Base-by-base conservation (phyloP, 164 flowering plant species). In the Cinnamomum micranthum region DNA sequence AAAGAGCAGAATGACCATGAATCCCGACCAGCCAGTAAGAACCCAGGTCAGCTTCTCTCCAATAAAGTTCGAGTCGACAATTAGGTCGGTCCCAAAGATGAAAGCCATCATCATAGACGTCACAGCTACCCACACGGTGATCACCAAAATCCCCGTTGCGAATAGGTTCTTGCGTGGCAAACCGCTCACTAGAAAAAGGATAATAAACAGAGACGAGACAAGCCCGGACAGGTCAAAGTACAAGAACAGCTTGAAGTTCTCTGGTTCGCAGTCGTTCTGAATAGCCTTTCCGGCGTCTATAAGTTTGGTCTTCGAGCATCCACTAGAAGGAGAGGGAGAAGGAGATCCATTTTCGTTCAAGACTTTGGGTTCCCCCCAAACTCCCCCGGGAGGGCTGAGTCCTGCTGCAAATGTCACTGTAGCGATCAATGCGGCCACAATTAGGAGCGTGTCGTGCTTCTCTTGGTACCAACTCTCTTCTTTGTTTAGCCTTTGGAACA, bases 181-280 rank as follows among this genome's bases (percentile, higher is more conserved):
- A 11, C 83, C 83, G 55, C 81, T 75, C 4, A 82, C 73, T 1
- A 82, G 67, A 15, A 80, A 60, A 41, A 82, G 22, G 22, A 80
- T 82, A 47, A 76, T 76, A 75, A 75, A 77, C 1, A 80, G 77
- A 28, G 85, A 78, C 7, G 81, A 69, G 9, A 81, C 51, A 52
- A 83, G 79, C 0, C 71, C 78, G 2, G 71, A 17, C 2, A 81
- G 65, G 69, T 83, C 80, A 41, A 14, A 64, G 20, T 19, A 50
- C 28, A 76, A 19, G 69, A 75, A 78, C 2, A 33, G 2, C 20
- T 27, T 58, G 50, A 28, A 58, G 52, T 6, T 15, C 25, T 0
- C 0, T 9, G 22, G 17, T 0, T 22, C 0, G 50, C 1, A n/a
- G 28, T 19, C 31, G 0, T 64, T 12, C 14, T 0, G 31, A 64